Evolutionary conservation across 2,329 filamentous ascomycete species (phyloP).

Genomic region (Penicillium decumbens): DNA sequence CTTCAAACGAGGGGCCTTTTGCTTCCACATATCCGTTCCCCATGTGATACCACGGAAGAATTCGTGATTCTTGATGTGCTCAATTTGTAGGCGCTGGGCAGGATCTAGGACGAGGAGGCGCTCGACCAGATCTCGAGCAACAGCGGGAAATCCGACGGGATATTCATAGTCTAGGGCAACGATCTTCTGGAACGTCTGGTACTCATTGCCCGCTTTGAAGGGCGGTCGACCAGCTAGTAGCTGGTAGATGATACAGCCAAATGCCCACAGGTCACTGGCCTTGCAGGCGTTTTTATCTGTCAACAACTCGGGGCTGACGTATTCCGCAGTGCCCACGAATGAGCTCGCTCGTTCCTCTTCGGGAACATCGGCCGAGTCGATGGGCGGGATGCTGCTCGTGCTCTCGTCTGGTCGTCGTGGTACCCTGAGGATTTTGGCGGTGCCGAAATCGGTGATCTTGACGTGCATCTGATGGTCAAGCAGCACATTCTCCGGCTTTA

Average conservation of each 20-base stretch:
- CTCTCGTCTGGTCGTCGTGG: conserved; percentile 44
- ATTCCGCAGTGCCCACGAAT: conserved; percentile 96
- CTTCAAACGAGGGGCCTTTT: conserved; percentile 80
- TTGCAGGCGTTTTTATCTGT: conserved; percentile 97
- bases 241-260: conserved; percentile 97
- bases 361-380: conserved; percentile 51
- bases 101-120: conserved; percentile 87
- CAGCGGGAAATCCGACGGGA: conserved; percentile 76
- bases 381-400: conserved; percentile 43
- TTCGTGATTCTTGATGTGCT: conserved; percentile 93
- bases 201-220: conserved; percentile 94
- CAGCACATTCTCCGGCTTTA: conserved; percentile 96
- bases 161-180: conserved; percentile 92
- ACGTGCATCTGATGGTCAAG: conserved; percentile 94
- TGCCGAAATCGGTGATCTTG: conserved; percentile 98
- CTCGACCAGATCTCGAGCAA: conserved; percentile 85
- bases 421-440: conserved; percentile 79
- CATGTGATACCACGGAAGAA: conserved; percentile 88
- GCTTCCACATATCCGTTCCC: conserved; percentile 80
- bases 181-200: conserved; percentile 97
- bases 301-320: conserved; percentile 94
- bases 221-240: conserved; percentile 91
- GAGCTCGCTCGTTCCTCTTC: conserved; percentile 78
- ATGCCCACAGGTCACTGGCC: conserved; percentile 95
- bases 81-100: conserved; percentile 74